Base-by-base conservation (phyloP, 2,329 filamentous ascomycete genomes). In the Alternaria sp. region DNA sequence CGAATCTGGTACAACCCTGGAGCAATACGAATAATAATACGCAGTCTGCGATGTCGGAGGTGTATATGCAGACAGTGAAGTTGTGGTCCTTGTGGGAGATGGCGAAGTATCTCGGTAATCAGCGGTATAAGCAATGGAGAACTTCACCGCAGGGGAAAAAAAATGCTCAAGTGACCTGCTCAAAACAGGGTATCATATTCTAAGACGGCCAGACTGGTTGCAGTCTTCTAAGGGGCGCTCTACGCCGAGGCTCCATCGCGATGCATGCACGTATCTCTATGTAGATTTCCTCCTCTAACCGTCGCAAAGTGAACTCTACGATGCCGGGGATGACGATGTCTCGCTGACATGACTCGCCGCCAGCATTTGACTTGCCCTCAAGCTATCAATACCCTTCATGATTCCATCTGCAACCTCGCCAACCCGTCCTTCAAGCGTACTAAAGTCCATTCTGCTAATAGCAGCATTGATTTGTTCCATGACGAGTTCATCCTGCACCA, bases 401-500 rank as follows among this genome's bases (percentile, higher is more conserved):
- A 79, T 75, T 10, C 71, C 73, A 56, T 79, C 76, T 22, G 77
- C 75, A 41, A 78, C 71, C 54, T 77, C 76, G 60, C 90, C 89
- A 1, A 91, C 91, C 66, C 92, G 89, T 56, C 80, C 82, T 49
- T 85, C 83, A 44, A 94, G 85, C 28, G 78, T 81, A 40, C 80
- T 78, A 22, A 93, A 85, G 73, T 92, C 85, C 60, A 92, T 85
- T 55, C 88, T 85, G 71, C 82, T 81, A 66, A 94, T 77, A 11
- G 89, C 90, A 74, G 88, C 86, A 60, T 90, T 89, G 63, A 93
- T 86, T 54, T 90, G 87, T 70, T 90, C 88, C 36, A 92, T 81
- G 8, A 94, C 91, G 63, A 92, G 90, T 63, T 88, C 85, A 64
- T 94, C 91, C 82, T 93, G 91, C 85, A 96, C 90, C 25, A 92